Evolutionary conservation across 495 filamentous ascomycete species (phyloP).

Genomic region (Aspergillus carlsbadensis): DNA sequence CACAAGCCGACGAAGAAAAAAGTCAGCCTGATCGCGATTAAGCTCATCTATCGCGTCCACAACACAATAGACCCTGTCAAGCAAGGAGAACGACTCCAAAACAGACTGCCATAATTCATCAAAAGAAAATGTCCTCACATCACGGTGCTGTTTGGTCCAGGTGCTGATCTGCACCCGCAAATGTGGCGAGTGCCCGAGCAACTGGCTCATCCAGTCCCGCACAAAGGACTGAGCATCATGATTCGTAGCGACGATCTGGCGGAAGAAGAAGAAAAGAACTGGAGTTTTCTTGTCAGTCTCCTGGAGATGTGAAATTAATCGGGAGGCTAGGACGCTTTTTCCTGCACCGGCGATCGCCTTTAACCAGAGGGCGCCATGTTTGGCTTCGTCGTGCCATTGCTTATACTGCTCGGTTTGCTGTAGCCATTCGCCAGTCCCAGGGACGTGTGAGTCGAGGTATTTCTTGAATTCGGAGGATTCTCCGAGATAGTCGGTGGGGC

Average conservation of each 20-base stretch:
- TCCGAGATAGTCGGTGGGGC: constrained; percentile 2
- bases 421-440: constrained; percentile 49
- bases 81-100: too few relatives aligned
- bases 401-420: constrained; percentile 30
- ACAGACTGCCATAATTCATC: too few relatives aligned
- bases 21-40: too few relatives aligned
- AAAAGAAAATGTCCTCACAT: too few relatives aligned
- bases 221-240: constrained; percentile 36
- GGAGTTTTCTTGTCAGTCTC: constrained; percentile 34
- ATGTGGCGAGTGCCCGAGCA: constrained; percentile 33
- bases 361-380: constrained; percentile 44
- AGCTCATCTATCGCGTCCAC: too few relatives aligned
- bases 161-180: too few relatives aligned
- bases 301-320: constrained; percentile 30
- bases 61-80: too few relatives aligned
- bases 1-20: constrained; percentile 13
- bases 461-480: constrained; percentile 9
- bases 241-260: constrained; percentile 51
- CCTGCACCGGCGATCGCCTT: constrained; percentile 52
- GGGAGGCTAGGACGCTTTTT: constrained; percentile 50
- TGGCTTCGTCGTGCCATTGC: constrained; percentile 36
- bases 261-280: constrained; percentile 50
- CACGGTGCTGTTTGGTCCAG: too few relatives aligned
- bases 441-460: constrained; percentile 33
- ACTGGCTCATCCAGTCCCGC: constrained; percentile 47